Conservation (phyloP, 1,284 basidiomycete genomes). For the Leccinum insolens region DNA sequence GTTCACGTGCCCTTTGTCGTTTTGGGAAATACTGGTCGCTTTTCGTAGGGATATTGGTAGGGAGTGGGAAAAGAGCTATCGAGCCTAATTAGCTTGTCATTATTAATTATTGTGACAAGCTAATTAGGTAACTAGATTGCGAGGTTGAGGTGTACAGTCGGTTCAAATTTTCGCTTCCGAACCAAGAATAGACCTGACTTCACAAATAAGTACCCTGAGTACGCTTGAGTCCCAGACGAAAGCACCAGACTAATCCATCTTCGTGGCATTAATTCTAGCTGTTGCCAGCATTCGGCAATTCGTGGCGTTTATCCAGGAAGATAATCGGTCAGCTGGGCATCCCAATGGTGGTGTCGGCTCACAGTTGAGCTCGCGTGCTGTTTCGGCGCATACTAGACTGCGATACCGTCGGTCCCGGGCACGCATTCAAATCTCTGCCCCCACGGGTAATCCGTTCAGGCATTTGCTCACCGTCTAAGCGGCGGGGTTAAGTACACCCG, state of each 20-base stretch:
- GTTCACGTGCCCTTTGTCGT: too few relatives aligned
- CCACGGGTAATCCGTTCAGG: constrained; percentile 81
- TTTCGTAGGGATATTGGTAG: too few relatives aligned
- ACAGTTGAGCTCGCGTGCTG: constrained; percentile 52
- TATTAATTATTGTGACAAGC: too few relatives aligned
- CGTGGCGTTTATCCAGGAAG: not conserved
- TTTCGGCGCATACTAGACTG: constrained; percentile 80
- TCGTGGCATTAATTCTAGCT: too few relatives aligned
- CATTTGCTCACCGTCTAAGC: constrained; percentile 77
- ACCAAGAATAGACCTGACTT: not conserved
- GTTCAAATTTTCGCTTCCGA: not conserved
- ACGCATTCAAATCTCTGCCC: constrained; percentile 63
- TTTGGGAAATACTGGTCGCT: too few relatives aligned
- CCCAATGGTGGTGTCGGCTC: not conserved
- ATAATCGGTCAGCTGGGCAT: not conserved
- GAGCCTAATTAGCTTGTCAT: too few relatives aligned
- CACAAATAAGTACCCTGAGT: not conserved
- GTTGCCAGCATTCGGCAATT: not conserved
- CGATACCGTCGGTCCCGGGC: constrained; percentile 82
- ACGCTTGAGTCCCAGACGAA: not conserved
- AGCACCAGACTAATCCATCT: not conserved
- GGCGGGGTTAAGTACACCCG: constrained; percentile 60
- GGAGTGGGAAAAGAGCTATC: too few relatives aligned
- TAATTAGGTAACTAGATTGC: too few relatives aligned
- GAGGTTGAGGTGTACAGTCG: not conserved